Evolutionary conservation across 805 yeast genomes (phyloP), one percentile per base, ranked within the genome.

Genomic region (Candida nitratophila): DNA sequence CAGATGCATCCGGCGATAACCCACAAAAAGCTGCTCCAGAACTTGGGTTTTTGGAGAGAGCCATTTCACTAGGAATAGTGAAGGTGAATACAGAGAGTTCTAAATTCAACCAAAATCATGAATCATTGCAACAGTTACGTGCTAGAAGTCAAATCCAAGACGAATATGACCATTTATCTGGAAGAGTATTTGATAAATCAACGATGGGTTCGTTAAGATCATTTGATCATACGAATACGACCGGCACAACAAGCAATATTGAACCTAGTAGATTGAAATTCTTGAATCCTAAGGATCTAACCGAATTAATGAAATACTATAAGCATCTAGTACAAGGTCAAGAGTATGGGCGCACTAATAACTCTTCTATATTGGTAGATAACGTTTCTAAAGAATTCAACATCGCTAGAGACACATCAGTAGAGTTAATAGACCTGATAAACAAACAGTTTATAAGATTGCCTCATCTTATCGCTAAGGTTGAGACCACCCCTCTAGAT

Each of bases 21-120:
- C 27, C 20, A 14, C 21, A 22, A 19, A 3, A 8, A 3, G 10
- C 4, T n/a, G 12, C 5, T 8, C 24, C 22, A 8, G 24, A 19
- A 6, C 15, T 17, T 5, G 24, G 22, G 8, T 39, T 39, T 15
- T 12, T 39, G 15, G 21, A 32, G 10, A 22, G 22, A 21, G 43
- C 43, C 8, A 29, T 33, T 3, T 41, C 43, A 6, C 12, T 41
- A 5, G 43, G 43, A 11, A 17, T 41, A 5, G 43, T 41, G 3
- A 22, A 34, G 14, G 39, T 41, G 2, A 33, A 41, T 16, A 26
- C 5, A 3, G 11, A 17, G 12, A 3, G 17, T 7, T 11, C 12
- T 3, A 29, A 33, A 21, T 7, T 19, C 6, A n/a, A 34, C 16
- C 4, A 33, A 16, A n/a, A 41, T 24, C 43, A 41, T 21, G 43